These are phyloP conservation scores for Beauveria bassiana DNA, from an alignment of 2,329 filamentous ascomycete species.

Conservation along the genomic window DNA sequence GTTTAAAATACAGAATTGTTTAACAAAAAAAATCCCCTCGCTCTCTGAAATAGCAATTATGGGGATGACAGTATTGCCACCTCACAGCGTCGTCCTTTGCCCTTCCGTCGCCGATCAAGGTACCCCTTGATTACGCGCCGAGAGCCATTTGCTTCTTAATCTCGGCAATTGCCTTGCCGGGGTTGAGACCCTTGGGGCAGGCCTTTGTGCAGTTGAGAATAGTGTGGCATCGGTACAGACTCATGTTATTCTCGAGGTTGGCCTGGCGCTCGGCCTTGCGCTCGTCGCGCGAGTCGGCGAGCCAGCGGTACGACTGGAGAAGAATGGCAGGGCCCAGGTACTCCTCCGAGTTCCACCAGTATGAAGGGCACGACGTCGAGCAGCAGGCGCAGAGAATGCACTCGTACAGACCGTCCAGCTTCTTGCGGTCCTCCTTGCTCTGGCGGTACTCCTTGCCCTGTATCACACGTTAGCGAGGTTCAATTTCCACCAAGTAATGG, in stretches of 20 bases:
- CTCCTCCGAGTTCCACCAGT: constrained; percentile 99
- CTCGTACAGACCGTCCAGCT: constrained; percentile 97
- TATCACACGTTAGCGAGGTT: constrained; percentile 10
- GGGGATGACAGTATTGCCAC: not conserved
- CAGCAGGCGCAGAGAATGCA: constrained; percentile 99
- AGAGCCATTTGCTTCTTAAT: constrained; percentile 96
- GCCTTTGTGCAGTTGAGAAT: constrained; percentile 98
- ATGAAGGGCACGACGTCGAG: constrained; percentile 97
- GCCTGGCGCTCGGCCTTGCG: constrained; percentile 79
- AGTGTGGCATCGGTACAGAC: constrained; percentile 96
- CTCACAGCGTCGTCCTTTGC: not conserved
- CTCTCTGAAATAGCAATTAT: not conserved
- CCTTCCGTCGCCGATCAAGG: not conserved
- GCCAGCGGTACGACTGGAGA: constrained; percentile 96
- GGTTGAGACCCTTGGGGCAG: constrained; percentile 97
- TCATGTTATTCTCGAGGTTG: constrained; percentile 97
- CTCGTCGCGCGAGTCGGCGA: constrained; percentile 92
- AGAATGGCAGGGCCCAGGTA: constrained; percentile 96
- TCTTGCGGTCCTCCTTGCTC: constrained; percentile 84
- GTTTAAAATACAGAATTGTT: not conserved
- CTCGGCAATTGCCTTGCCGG: constrained; percentile 88
- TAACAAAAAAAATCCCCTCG: not conserved
- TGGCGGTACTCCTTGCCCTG: constrained; percentile 91
- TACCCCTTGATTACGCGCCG: constrained; percentile 19
- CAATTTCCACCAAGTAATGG: not conserved